Percentiles rank a stretch among this genome's conserved stretches.
Conservation (phyloP, 148 eudicot species). For the Suaeda aralocaspica region DNA sequence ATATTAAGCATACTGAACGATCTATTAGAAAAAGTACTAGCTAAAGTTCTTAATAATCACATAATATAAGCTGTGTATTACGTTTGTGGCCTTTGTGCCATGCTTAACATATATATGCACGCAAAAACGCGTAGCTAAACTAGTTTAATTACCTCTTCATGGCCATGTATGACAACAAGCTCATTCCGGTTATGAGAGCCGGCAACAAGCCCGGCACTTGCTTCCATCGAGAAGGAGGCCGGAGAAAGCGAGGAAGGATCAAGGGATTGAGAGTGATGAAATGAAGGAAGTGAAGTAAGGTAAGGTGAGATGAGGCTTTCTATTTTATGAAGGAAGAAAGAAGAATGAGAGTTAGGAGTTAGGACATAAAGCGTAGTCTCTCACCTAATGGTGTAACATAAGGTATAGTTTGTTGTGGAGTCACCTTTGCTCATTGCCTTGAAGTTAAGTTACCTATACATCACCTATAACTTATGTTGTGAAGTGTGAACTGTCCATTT, state of each 20-base stretch:
- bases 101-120: no score
- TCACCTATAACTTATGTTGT: background rate
- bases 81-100: no score
- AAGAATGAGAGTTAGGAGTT: conserved; percentile 16
- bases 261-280: conserved; percentile 1
- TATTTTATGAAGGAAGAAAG: conserved; percentile 40
- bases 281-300: background rate
- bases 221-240: conserved; percentile 59
- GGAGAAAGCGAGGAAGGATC: background rate
- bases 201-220: conserved; percentile 94
- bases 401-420: conserved; percentile 65
- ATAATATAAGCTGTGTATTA: no score
- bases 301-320: conserved; percentile 25
- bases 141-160: conserved; percentile 78
- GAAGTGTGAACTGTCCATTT: conserved; percentile 42
- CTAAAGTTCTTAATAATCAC: no score
- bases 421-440: conserved; percentile 94
- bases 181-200: conserved; percentile 98
- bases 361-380: conserved; percentile 26
- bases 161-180: conserved; percentile 96
- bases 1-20: no score
- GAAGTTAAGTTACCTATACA: conserved; percentile 66
- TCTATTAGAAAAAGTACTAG: no score
- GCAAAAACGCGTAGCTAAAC: no score
- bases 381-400: conserved; percentile 40